Conservation (phyloP, 768 basidiomycete genomes). For the Lentinula detonsa region DNA sequence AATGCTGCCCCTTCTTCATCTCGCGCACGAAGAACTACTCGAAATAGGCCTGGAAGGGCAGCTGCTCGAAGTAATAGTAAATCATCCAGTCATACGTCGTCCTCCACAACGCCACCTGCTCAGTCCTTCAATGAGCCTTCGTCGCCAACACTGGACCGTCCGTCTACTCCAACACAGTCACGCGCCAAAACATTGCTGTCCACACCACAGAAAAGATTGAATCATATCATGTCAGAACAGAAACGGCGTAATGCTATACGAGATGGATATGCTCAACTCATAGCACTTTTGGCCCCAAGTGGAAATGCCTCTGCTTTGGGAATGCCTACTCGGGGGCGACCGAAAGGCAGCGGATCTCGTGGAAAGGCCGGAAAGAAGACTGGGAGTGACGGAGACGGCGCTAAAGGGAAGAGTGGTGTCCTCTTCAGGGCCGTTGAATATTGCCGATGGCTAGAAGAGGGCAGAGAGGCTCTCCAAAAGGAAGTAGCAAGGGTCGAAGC, state of each 20-base stretch:
- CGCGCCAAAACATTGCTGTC: constrained; percentile 62
- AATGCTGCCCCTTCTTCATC: constrained; percentile 22
- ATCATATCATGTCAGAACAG: constrained; percentile 94
- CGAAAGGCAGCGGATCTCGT: constrained; percentile 63
- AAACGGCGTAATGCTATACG: constrained; percentile 90
- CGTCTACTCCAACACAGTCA: constrained; percentile 17
- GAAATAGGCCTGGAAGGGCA: constrained; percentile 7
- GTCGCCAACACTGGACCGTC: not conserved
- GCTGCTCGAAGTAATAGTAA: not conserved
- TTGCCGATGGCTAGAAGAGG: constrained; percentile 78
- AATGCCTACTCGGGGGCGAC: constrained; percentile 73
- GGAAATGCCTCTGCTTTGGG: constrained; percentile 61
- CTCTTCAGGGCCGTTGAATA: constrained; percentile 85
- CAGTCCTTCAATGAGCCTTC: not conserved
- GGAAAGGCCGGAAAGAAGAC: constrained; percentile 8
- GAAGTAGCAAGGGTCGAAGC: constrained; percentile 68
- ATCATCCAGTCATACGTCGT: constrained; percentile 5
- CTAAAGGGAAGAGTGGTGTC: constrained; percentile 85
- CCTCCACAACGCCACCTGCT: constrained; percentile 1
- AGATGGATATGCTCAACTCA: constrained; percentile 84
- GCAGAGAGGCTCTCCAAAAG: constrained; percentile 58
- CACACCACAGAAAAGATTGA: constrained; percentile 80
- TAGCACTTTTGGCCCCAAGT: constrained; percentile 62
- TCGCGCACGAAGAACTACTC: constrained; percentile 15
- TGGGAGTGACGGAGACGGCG: constrained; percentile 11